These are phyloP conservation scores for Penicillium parvum DNA, from an alignment of 495 filamentous ascomycete genomes.

Conservation along the genomic window DNA sequence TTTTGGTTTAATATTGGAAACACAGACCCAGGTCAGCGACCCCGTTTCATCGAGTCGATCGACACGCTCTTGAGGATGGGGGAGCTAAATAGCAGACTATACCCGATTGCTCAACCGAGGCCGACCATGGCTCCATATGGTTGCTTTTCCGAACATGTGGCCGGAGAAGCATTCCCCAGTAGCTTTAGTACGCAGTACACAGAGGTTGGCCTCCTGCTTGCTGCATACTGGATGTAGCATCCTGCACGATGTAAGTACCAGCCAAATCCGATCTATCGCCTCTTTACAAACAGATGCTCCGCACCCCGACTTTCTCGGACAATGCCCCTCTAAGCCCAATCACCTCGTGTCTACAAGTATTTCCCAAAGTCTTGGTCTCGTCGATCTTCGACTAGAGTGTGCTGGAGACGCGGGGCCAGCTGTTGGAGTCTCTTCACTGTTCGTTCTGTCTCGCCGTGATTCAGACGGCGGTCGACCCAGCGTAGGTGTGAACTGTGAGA, in stretches of 20 bases:
- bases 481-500: no score
- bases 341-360: background rate
- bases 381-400: slow-evolving; percentile 19
- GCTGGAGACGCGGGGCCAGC: slow-evolving; percentile 15
- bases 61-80: slow-evolving; percentile 9
- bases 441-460: no score
- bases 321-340: slow-evolving; percentile 11
- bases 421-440: slow-evolving; percentile 4
- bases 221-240: no score
- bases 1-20: background rate
- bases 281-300: slow-evolving; percentile 19
- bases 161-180: slow-evolving; percentile 9
- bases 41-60: slow-evolving; percentile 21
- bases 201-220: background rate
- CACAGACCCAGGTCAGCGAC: slow-evolving; percentile 21
- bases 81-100: background rate
- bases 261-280: slow-evolving; percentile 22
- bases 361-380: slow-evolving; percentile 6
- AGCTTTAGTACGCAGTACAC: background rate
- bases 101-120: slow-evolving; percentile 13
- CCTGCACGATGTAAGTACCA: no score
- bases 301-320: slow-evolving; percentile 11
- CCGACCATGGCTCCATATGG: no score
- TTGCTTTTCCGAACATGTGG: slow-evolving; percentile 2
- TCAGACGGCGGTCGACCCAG: no score